These are phyloP conservation scores for Fraxinus nigra DNA, from an alignment of 305 asterid species.

Conservation along the genomic window DNA sequence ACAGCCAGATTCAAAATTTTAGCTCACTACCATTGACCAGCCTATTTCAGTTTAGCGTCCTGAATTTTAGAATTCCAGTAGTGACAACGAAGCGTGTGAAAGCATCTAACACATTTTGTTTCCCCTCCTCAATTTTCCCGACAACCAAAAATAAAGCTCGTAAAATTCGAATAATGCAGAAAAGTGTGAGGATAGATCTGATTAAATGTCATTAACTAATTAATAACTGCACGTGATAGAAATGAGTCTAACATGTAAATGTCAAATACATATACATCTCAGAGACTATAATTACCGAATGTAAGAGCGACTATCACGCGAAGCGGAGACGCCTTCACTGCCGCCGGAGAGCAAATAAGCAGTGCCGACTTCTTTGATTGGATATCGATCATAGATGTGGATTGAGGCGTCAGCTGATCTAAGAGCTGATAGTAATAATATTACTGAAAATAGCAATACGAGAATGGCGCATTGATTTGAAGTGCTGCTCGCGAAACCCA, in stretches of 20 bases:
- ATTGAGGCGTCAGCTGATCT: constrained; percentile 70
- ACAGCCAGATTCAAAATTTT: background rate
- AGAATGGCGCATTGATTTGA: constrained; percentile 40
- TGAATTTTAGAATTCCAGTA: constrained; percentile 6
- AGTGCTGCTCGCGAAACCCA: constrained; percentile 53
- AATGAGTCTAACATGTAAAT: background rate
- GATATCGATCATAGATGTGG: constrained; percentile 78
- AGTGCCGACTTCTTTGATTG: constrained; percentile 93
- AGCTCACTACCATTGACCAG: constrained; percentile 16
- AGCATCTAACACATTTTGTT: background rate
- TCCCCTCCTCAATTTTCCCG: constrained; percentile 1
- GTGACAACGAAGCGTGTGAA: background rate
- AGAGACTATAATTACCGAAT: constrained; percentile 50
- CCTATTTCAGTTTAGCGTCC: constrained; percentile 19
- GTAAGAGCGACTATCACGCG: constrained; percentile 61
- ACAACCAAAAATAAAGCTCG: background rate
- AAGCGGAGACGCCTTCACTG: constrained; percentile 79
- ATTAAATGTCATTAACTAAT: constrained; percentile 3
- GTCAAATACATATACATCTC: background rate
- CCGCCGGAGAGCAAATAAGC: constrained; percentile 91
- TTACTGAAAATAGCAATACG: constrained; percentile 10
- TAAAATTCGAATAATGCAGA: constrained; percentile 15
- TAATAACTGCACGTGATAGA: constrained; percentile 1
- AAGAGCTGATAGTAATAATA: constrained; percentile 35
- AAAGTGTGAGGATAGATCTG: constrained; percentile 42